phyloP scores from a whole-genome alignment of 176 grass and related monocot species.

The Puya raimondii region DNA sequence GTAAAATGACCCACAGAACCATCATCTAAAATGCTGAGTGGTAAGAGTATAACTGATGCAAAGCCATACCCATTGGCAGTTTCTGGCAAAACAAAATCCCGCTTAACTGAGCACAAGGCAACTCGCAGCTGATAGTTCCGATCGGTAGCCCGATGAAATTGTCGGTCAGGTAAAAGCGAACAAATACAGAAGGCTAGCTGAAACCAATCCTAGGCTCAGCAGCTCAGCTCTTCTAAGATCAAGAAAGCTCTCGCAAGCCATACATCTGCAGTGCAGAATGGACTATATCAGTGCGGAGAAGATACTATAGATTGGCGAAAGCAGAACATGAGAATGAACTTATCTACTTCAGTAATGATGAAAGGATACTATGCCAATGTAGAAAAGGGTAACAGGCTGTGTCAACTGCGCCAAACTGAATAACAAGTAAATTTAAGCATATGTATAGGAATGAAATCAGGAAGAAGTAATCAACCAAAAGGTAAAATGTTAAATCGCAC shows the following conservation, averaged over 20 bases:
- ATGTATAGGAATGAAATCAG: too few relatives aligned
- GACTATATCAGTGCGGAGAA: neutral
- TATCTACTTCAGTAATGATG: too few relatives aligned
- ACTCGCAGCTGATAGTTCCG: neutral
- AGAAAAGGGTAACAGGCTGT: too few relatives aligned
- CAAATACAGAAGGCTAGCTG: neutral
- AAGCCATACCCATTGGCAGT: neutral
- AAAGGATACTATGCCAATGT: too few relatives aligned
- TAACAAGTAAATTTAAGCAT: too few relatives aligned
- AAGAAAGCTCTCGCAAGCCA: neutral
- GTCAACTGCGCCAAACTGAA: too few relatives aligned
- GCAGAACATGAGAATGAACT: too few relatives aligned
- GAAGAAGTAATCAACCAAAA: too few relatives aligned
- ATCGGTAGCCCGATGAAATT: neutral
- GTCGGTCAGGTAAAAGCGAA: neutral
- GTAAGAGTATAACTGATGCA: neutral
- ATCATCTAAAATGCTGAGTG: neutral
- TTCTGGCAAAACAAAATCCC: neutral
- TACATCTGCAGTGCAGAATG: neutral
- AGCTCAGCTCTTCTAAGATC: neutral
- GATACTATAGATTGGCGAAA: neutral
- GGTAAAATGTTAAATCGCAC: too few relatives aligned
- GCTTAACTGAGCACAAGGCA: neutral
- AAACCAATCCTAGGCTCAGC: neutral
- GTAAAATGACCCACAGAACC: neutral